Base-by-base conservation (phyloP, 257 asterid genomes). In the Solanum tarijense region DNA sequence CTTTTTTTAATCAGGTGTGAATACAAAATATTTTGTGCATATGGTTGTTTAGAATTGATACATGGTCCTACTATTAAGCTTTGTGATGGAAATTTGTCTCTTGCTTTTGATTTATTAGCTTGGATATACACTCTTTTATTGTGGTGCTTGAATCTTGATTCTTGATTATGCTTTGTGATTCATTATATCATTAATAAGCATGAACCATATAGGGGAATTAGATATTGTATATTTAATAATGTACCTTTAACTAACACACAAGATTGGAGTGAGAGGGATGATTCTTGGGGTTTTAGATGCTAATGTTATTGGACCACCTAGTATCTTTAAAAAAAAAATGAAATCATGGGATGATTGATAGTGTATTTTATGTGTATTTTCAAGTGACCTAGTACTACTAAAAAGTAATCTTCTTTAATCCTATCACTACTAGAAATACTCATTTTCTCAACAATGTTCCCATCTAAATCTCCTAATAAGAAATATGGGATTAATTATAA, bases 101-200 rank as follows among this genome's bases (percentile, higher is more conserved):
- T 82, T 48, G 31, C 21, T 9, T 82, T 82, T 82, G 34, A 5
- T 48, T 10, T 48, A 11, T 82, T 46, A 81, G 68, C 9, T 46
- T 81, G 68, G 18, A 18, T 81, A 27, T 36, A 55, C 65, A 55
- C 32, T 81, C 27, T 81, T 41, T 43, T 76, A 11, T 23, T 75
- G 6, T 46, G 41, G 27, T 81, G 68, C 29, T 29, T 46, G 69
- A 81, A 81, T 43, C 20, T 46, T 43, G 39, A 81, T 27, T 81
- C 68, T 82, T 48, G 86, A 82, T 82, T 27, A 29, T 82, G 86
- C 86, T 82, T 48, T 48, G 86, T 82, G 86, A 82, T 82, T 82
- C 31, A 82, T 82, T 43, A 43, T 43, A 29, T 81, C 29, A 29
- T 82, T 48, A 29, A 48, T 48, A 29, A 48, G 20, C 10, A 81